Base-by-base conservation (phyloP, 257 asterid species). In the Nicotiana sylvestris region DNA sequence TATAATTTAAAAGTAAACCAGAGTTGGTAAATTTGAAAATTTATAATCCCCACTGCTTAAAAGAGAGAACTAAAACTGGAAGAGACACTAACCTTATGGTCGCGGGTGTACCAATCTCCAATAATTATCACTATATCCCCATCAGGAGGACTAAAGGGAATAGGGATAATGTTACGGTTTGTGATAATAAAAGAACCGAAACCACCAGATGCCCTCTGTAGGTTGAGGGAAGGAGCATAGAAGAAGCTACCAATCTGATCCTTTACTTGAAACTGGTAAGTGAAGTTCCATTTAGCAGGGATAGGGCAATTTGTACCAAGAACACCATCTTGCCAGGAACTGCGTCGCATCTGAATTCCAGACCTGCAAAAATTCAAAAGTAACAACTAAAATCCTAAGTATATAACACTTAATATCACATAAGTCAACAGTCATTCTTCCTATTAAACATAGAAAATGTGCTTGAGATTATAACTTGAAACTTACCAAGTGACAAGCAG, bases 181-280 rank as follows among this genome's bases (percentile, higher is more conserved):
- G 86, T 92, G 83, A 94, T 64, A 58, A 96, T 66, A 66, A 96
- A 83, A 60, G 98, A 58, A 76, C 99, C 99, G 61, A 90, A 93
- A 30, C 99, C 99, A 80, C 99, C 99, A 1, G 96, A 87, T 46
- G 99, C 95, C 86, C 98, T 93, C 90, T 94, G 99, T 94, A 96
- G 81, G 86, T 88, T 86, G 76, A 93, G 85, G 25, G 99, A 91
- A 29, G 99, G 99, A 77, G 58, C 92, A 87, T 96, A 96, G 85
- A 91, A 94, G 87, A 93, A 93, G 85, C 98, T 92, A 32, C 99
- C 99, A 49, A 96, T 94, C 83, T 96, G 99, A 83, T 96, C 99
- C 93, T 96, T 96, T 83, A 85, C 99, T 85, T 96, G 99, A 88
- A 96, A 96, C 89, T 96, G 95, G 68, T 94, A 96, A 29, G 97